Base-by-base conservation (phyloP, 305 asterid species). In the Rubia peregrina region DNA sequence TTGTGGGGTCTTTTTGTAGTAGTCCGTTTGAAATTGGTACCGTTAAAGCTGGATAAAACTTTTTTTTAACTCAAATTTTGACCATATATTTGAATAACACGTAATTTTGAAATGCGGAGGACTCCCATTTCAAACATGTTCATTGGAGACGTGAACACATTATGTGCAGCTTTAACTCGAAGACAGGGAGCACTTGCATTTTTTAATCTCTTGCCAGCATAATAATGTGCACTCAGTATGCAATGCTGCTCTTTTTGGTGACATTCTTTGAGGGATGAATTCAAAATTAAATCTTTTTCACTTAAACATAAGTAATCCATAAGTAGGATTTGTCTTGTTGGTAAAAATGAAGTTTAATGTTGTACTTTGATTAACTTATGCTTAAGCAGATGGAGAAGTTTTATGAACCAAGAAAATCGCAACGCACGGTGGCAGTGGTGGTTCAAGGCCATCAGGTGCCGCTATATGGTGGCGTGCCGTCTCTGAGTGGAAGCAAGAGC, bases 401-500 rank as follows among this genome's bases (percentile, higher is more conserved):
- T 73, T 92, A 88, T 43, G 85, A 87, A 79, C 71, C 89, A 38
- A 84, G 98, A 68, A 90, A 83, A 85, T 88, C 95, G 46, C 79
- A 78, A 72, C 74, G 85, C 53, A 83, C 71, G 19, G 83, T 87
- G 75, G 73, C 76, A 16, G 85, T 85, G 0, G 79, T 81, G 56
- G 79, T 92, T 43, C 76, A 70, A 70, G 96, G 91, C 30, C 74
- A 84, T 38, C 98, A 92, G 72, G 89, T 92, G 73, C 98, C 98
- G 2, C 89, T 90, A 3, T 90, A 92, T 51, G 98, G 98, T 11
- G 96, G 95, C 51, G 77, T 92, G 51, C 91, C 97, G 0, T n/a
- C 77, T 26, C 77, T 88, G 30, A 78, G 33, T 26, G 75, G 79
- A 43, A 83, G 74, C 62, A 80, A 68, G 71, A 80, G 67, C 48